Conservation (phyloP, 495 filamentous ascomycete genomes). For the Neurospora pannonica region DNA sequence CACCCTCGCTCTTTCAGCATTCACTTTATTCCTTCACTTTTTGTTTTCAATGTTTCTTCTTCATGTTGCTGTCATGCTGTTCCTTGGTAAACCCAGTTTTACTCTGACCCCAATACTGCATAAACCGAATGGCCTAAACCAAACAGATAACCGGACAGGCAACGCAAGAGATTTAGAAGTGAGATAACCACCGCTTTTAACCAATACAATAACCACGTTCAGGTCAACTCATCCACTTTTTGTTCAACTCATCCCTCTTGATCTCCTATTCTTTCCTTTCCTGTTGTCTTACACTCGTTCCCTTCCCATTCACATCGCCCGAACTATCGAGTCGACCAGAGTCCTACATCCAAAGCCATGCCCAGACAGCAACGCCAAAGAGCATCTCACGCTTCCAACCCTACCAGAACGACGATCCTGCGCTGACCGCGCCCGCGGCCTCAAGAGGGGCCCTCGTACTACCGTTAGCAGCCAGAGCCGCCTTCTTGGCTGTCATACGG, state of each 20-base stretch:
- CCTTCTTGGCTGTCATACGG: conserved; percentile 3
- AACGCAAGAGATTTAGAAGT: background rate
- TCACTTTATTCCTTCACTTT: background rate
- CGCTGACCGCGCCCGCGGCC: background rate
- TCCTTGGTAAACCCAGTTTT: background rate
- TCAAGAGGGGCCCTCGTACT: background rate
- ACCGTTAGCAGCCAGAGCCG: background rate
- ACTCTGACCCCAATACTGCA: background rate
- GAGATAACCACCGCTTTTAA: background rate
- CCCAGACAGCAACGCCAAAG: background rate
- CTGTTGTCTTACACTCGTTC: background rate
- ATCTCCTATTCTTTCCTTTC: background rate
- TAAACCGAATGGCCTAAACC: background rate
- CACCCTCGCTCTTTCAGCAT: too few species aligned
- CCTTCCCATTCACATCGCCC: background rate
- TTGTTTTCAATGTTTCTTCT: background rate
- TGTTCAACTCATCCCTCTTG: background rate
- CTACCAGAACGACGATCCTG: background rate
- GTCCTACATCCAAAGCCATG: background rate
- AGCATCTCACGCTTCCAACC: background rate
- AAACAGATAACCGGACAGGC: background rate
- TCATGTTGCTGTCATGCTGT: background rate
- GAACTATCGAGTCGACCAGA: background rate
- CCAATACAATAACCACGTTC: background rate
- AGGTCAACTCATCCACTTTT: background rate